Evolutionary conservation across 2,329 filamentous ascomycete genomes (phyloP), one percentile per base, ranked within the genome.

Genomic region (Sporothrix variecibatus): DNA sequence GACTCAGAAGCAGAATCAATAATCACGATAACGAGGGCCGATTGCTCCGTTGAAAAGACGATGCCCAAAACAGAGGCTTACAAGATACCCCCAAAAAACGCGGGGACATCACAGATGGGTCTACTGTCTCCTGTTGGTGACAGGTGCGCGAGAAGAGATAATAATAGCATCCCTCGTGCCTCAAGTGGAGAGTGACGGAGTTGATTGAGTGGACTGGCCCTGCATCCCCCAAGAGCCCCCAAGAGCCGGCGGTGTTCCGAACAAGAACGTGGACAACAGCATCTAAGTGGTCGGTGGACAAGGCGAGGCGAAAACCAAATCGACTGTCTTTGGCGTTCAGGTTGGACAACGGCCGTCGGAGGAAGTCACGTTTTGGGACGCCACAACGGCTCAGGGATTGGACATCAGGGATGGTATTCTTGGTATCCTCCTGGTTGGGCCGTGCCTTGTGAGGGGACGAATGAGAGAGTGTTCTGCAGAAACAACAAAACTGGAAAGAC

Each of bases 301-400:
- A 11, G 40, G 34, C 12, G 11, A 51, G 26, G 43, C 40, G 65
- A 51, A 3, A n/a, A 34, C 8, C 64, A 23, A 67, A 46, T 31
- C 12, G 38, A 20, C 15, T 8, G 9, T 17, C 43, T 15, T 53
- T 11, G 46, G 46, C 46, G 23, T 1, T 40, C 2, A 20, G 64
- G 15, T 68, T 28, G 43, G 64, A 49, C 43, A 68, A 51, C 65
- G 43, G 65, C 43, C 43, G 15, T 23, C 46, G 43, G 65, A 49
- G 17, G n/a, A 46, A 68, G 43, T 51, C 65, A 68, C 65, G 43
- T 68, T 67, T 53, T 69, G 67, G 65, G 34, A 43, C 34, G 34
- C 20, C 60, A 64, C 60, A 23, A 51, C n/a, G 62, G n/a, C 38
- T 2, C 34, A 65, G 9, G 17, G 62, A 17, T 28, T n/a, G 46